Percentiles rank a stretch among this genome's conserved stretches.
These are phyloP conservation scores for Phytophthora cryptogea DNA, from an alignment of 352 stramenopile genomes.

Conservation along the genomic window DNA sequence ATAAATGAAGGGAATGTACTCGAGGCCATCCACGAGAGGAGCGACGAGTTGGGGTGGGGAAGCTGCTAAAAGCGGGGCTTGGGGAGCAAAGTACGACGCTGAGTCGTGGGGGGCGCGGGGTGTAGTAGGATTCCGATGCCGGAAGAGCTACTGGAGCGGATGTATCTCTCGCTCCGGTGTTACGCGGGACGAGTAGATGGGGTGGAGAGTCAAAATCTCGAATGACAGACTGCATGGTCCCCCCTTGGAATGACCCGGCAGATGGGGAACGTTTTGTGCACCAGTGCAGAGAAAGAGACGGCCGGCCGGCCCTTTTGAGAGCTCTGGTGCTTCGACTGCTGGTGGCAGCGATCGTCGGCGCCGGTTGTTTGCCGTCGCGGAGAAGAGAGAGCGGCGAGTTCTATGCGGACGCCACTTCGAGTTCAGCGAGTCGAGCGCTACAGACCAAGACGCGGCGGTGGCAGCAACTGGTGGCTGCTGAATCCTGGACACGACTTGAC, in stretches of 20 bases:
- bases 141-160: conserved; percentile 47
- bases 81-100: conserved; percentile 37
- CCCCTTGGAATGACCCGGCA: conserved; percentile 17
- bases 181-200: conserved; percentile 47
- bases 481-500: conserved; percentile 34
- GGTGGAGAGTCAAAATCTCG: conserved; percentile 43
- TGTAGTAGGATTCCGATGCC: conserved; percentile 45
- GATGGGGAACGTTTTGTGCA: conserved; percentile 30
- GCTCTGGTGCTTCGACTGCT: conserved; percentile 25
- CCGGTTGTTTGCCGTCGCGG: conserved; percentile 2
- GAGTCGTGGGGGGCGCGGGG: conserved; percentile 27
- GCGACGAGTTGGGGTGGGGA: conserved; percentile 31
- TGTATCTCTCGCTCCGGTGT: conserved; percentile 46
- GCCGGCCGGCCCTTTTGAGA: conserved; percentile 24
- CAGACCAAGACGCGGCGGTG: conserved; percentile 3
- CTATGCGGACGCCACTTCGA: conserved; percentile 5
- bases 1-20: conserved; percentile 52
- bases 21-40: conserved; percentile 36
- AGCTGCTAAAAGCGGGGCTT: conserved; percentile 28
- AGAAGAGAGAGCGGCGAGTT: conserved; percentile 17
- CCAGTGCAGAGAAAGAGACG: conserved; percentile 32
- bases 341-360: background rate
- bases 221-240: conserved; percentile 38
- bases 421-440: conserved; percentile 1
- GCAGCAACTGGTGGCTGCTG: conserved; percentile 13